phyloP scores from a whole-genome alignment of 805 yeast genomes.

The Metschnikowia bowlesiae region DNA sequence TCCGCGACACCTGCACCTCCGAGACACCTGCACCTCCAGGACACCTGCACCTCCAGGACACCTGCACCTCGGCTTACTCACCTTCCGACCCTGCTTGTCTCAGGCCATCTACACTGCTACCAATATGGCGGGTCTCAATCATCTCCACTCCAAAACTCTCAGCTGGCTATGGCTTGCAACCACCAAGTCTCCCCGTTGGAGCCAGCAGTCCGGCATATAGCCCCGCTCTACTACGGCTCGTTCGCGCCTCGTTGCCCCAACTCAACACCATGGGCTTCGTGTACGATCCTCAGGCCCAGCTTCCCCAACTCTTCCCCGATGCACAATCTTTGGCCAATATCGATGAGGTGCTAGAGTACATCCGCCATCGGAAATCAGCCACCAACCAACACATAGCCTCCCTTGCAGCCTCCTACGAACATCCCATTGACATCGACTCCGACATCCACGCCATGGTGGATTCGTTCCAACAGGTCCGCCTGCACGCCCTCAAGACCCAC shows the following conservation, averaged over 20 bases:
- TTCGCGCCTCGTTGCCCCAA: neutral
- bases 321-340: constrained; percentile 13
- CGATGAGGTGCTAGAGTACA: constrained; percentile 12
- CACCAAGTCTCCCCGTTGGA: too few relatives aligned
- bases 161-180: too few relatives aligned
- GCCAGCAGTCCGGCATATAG: neutral
- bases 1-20: too few relatives aligned
- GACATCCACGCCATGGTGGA: constrained; percentile 40
- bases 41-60: too few relatives aligned
- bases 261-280: constrained; percentile 15
- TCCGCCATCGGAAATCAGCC: constrained; percentile 35
- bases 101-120: too few relatives aligned
- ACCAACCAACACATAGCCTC: constrained; percentile 43
- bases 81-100: too few relatives aligned
- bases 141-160: too few relatives aligned
- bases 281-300: constrained; percentile 16
- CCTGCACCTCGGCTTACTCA: too few relatives aligned
- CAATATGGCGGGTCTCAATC: too few relatives aligned
- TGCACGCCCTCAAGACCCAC: constrained; percentile 53
- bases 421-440: constrained; percentile 18
- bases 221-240: neutral
- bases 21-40: too few relatives aligned
- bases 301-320: constrained; percentile 14
- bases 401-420: constrained; percentile 33
- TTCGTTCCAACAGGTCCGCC: constrained; percentile 45